Percentiles rank a stretch among this genome's conserved stretches.
phyloP scores from a whole-genome alignment of 1,284 basidiomycete genomes.

The Xerocomus nothofagi region DNA sequence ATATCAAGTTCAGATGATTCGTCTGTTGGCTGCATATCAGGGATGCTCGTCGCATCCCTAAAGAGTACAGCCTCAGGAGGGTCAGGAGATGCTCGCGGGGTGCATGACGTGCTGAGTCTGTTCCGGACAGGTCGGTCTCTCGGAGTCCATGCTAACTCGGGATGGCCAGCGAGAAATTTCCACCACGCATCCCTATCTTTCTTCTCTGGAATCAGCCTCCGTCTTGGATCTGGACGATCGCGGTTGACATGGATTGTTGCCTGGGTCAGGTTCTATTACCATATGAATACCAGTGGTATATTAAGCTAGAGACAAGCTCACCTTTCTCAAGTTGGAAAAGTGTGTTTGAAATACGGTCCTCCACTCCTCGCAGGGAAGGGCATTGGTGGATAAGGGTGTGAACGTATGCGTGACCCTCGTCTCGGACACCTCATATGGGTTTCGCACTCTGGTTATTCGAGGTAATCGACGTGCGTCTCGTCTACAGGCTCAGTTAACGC shows the following conservation, averaged over 20 bases:
- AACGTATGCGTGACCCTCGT: slow-evolving; percentile 19
- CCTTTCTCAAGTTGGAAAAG: slow-evolving; percentile 67
- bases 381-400: slow-evolving; percentile 13
- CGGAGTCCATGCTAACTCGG: slow-evolving; percentile 65
- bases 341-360: slow-evolving; percentile 51
- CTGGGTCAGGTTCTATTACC: slow-evolving; percentile 62
- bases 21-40: slow-evolving; percentile 5
- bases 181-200: slow-evolving; percentile 75
- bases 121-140: slow-evolving; percentile 24
- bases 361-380: slow-evolving; percentile 67
- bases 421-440: slow-evolving; percentile 58
- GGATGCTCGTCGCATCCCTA: slow-evolving; percentile 3
- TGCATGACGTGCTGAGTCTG: slow-evolving; percentile 24
- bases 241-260: slow-evolving; percentile 52
- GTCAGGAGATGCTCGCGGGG: slow-evolving; percentile 41
- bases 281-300: slow-evolving; percentile 9
- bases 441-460: slow-evolving; percentile 56
- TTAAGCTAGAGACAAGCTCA: slow-evolving; percentile 24
- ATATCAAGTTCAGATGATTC: neutral
- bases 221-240: slow-evolving; percentile 26
- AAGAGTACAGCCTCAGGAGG: slow-evolving; percentile 18
- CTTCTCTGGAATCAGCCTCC: slow-evolving; percentile 59
- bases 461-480: slow-evolving; percentile 67
- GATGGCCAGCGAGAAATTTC: slow-evolving; percentile 68
- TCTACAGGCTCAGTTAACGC: slow-evolving; percentile 37